Base-by-base conservation (phyloP, 768 basidiomycete species). In the Hydnomerulius pinastri region DNA sequence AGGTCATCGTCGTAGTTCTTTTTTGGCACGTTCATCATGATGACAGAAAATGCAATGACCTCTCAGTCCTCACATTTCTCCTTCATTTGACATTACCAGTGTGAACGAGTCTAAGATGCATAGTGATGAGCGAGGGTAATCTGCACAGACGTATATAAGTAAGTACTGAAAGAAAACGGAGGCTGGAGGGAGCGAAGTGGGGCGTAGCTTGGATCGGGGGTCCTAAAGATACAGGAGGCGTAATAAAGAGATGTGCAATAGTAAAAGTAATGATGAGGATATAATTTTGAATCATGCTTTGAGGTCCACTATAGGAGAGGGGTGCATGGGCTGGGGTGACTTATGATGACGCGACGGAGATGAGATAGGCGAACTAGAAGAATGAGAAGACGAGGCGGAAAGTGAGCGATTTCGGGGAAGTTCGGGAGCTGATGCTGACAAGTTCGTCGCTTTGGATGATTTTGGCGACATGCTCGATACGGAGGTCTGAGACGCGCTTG, bases 351-450 rank as follows among this genome's bases (percentile, higher is more conserved):
- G 57, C 6, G 56, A 51, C 23, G 51, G 33, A 5, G 56, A 50
- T 4, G 57, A 57, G n/a, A n/a, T n/a, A n/a, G n/a, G n/a, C n/a
- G n/a, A n/a, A n/a, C n/a, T n/a, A 36, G 53, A 38, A 24, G 51
- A 38, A 32, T 47, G 58, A 4, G 45, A 37, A 17, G 53, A 46
- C 4, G 58, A 39, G 36, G 45, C 9, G 4, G 60, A 54, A 48
- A n/a, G 25, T 3, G 51, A 36, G 37, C 49, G 57, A 3, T 48
- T 27, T 36, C 48, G 60, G 21, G 69, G 55, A 27, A n/a, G n/a
- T n/a, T 71, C 61, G 17, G 67, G 67, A 11, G 43, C 43, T 21
- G 67, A 69, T 4, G 43, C 58, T 12, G 64, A 68, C 8, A 62
- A 41, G 49, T 43, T 48, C 24, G 57, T 42, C 24, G 54, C 29